Conservation (phyloP, 2,329 filamentous ascomycete genomes). For the Pseudonectria buxi region DNA sequence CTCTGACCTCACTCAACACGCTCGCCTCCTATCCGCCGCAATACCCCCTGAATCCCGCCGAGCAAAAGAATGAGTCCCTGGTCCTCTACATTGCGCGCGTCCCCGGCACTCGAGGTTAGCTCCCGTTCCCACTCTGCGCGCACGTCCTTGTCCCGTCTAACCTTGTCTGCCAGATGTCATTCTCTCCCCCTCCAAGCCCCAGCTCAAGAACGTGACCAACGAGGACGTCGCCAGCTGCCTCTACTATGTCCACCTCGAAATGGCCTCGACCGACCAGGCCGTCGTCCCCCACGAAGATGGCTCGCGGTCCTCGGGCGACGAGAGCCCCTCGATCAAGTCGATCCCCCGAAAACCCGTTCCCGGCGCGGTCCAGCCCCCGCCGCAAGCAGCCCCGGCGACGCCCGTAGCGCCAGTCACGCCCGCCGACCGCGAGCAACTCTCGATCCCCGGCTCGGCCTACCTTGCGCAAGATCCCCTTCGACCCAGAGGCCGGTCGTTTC, state of each 20-base stretch:
- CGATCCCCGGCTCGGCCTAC: slow-evolving; percentile 8
- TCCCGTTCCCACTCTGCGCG: slow-evolving; percentile 4
- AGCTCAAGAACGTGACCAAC: slow-evolving; percentile 78
- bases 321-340: slow-evolving; percentile 35
- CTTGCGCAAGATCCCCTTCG: slow-evolving; percentile 9
- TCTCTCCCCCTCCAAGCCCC: slow-evolving; percentile 83
- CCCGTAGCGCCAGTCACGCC: background rate
- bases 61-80: slow-evolving; percentile 61
- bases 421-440: slow-evolving; percentile 7
- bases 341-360: slow-evolving; percentile 50
- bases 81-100: slow-evolving; percentile 90
- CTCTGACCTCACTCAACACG: slow-evolving; percentile 69
- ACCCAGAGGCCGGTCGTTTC: slow-evolving; percentile 14
- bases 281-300: slow-evolving; percentile 22
- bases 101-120: slow-evolving; percentile 76
- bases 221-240: slow-evolving; percentile 82
- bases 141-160: too few relatives aligned
- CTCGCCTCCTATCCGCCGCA: slow-evolving; percentile 81
- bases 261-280: slow-evolving; percentile 46
- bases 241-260: slow-evolving; percentile 76
- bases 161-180: slow-evolving; percentile 63
- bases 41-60: slow-evolving; percentile 72
- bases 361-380: slow-evolving; percentile 21
- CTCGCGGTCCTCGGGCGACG: slow-evolving; percentile 37
- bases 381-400: slow-evolving; percentile 16